Conservation (phyloP, 1,139 yeast species). For the Spathaspora sp. region DNA sequence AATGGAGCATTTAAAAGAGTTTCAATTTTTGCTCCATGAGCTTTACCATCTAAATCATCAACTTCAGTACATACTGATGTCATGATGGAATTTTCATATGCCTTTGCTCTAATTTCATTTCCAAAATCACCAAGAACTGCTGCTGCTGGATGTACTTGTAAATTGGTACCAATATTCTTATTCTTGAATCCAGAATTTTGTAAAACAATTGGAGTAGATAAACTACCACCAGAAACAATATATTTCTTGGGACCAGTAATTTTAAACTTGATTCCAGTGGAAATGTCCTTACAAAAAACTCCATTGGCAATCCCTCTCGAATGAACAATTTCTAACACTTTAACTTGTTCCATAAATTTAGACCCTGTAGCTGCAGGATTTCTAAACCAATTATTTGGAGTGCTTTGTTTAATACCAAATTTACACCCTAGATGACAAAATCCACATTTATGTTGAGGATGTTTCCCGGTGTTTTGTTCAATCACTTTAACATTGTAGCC, state of each 20-base stretch:
- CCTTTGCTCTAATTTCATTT: conserved; percentile 30
- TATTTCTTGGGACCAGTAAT: conserved; percentile 49
- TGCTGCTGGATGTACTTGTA: conserved; percentile 55
- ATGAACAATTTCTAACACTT: conserved; percentile 42
- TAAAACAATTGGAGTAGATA: conserved; percentile 52
- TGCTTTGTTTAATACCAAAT: conserved; percentile 56
- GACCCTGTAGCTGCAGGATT: conserved; percentile 52
- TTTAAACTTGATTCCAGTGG: conserved; percentile 29
- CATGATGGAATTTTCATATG: conserved; percentile 47
- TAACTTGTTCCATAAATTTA: conserved; percentile 48
- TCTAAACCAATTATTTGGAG: conserved; percentile 52
- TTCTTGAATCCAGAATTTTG: conserved; percentile 54
- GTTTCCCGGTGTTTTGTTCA: conserved; percentile 54
- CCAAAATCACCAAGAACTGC: conserved; percentile 45
- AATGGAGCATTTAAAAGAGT: conserved; percentile 49
- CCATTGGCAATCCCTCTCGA: conserved; percentile 46
- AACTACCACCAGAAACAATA: conserved; percentile 50
- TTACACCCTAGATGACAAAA: conserved; percentile 54
- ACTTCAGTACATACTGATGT: conserved; percentile 52
- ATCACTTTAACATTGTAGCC: conserved; percentile 45
- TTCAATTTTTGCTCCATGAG: conserved; percentile 59
- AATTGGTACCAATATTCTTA: conserved; percentile 52
- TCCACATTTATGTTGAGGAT: conserved; percentile 49
- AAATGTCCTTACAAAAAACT: conserved; percentile 33
- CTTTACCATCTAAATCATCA: conserved; percentile 55